A percentile compares a stretch with the other conserved stretches of the same genome.
phyloP scores from a whole-genome alignment of 192 early-diverging fungal genomes.

The Radiomyces spectabilis region DNA sequence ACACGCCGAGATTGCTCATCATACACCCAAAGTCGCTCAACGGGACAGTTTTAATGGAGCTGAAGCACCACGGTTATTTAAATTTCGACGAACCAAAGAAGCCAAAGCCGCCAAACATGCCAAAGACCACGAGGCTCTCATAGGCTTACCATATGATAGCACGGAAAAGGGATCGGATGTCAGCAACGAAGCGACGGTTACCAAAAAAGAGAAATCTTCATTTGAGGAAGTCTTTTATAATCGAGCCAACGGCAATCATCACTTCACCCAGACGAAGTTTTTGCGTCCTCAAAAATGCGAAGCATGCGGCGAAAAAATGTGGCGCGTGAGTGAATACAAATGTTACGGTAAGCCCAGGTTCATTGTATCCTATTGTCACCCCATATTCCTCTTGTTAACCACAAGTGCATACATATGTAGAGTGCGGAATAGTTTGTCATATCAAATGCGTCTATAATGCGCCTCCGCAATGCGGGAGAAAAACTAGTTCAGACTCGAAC shows the following conservation, averaged over 20 bases:
- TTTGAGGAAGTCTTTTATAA: neutral
- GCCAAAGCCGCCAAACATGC: constrained; percentile 7
- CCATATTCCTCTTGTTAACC: neutral
- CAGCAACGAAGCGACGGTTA: neutral
- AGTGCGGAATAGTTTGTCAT: constrained; percentile 36
- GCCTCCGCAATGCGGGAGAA: constrained; percentile 11
- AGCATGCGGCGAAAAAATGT: constrained; percentile 44
- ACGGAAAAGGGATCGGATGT: neutral
- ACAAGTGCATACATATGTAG: constrained; percentile 8
- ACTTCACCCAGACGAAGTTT: constrained; percentile 23
- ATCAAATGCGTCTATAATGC: constrained; percentile 29
- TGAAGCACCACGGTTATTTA: constrained; percentile 41
- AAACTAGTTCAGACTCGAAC: constrained; percentile 1
- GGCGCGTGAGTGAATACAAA: constrained; percentile 35
- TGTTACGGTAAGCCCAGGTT: constrained; percentile 31
- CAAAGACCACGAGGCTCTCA: constrained; percentile 16
- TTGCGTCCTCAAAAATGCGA: constrained; percentile 37
- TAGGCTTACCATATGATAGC: constrained; percentile 18
- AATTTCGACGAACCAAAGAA: constrained; percentile 43
- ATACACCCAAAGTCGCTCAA: constrained; percentile 14
- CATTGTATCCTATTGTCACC: neutral
- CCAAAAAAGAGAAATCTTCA: neutral
- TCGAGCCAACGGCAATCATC: constrained; percentile 8
- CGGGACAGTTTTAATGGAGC: constrained; percentile 31
- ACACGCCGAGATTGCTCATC: neutral